Percentiles rank a stretch among this genome's conserved stretches.
Evolutionary conservation across 495 filamentous ascomycete genomes (phyloP).

Genomic region (Daldinia caldariorum): DNA sequence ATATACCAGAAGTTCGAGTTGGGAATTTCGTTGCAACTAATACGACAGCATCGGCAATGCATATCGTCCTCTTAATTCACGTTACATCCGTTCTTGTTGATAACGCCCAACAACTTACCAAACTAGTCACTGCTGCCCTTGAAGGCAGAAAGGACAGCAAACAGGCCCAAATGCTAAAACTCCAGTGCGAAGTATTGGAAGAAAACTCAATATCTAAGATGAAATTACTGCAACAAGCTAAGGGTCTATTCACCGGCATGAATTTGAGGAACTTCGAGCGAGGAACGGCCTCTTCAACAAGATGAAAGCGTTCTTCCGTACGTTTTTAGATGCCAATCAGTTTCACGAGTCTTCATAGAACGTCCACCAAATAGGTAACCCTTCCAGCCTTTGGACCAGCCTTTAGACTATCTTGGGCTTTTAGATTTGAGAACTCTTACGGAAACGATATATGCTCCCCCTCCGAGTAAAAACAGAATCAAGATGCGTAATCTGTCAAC

Average conservation of each 20-base stretch:
- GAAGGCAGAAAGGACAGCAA: slow-evolving; percentile 16
- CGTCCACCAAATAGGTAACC: neutral
- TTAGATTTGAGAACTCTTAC: no score
- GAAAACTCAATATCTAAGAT: slow-evolving; percentile 31
- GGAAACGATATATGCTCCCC: no score
- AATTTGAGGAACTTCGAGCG: slow-evolving; percentile 23
- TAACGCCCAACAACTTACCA: slow-evolving; percentile 27
- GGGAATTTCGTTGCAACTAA: slow-evolving; percentile 47
- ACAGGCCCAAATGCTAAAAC: slow-evolving; percentile 29
- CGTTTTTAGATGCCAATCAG: neutral
- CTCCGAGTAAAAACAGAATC: no score
- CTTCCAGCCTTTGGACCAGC: no score
- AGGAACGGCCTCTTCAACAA: neutral
- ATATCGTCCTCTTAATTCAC: slow-evolving; percentile 46
- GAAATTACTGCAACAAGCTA: slow-evolving; percentile 29
- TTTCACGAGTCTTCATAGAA: neutral
- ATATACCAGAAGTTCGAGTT: slow-evolving; percentile 47
- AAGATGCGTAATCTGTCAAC: no score
- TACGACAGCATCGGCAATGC: slow-evolving; percentile 46
- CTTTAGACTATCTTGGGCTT: no score
- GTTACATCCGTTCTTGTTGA: slow-evolving; percentile 39
- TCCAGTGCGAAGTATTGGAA: slow-evolving; percentile 46
- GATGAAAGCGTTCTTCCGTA: neutral
- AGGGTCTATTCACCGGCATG: slow-evolving; percentile 24
- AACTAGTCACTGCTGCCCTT: slow-evolving; percentile 3